Evolutionary conservation across 2,329 filamentous ascomycete species (phyloP).

Genomic region (Seiridium unicorne): DNA sequence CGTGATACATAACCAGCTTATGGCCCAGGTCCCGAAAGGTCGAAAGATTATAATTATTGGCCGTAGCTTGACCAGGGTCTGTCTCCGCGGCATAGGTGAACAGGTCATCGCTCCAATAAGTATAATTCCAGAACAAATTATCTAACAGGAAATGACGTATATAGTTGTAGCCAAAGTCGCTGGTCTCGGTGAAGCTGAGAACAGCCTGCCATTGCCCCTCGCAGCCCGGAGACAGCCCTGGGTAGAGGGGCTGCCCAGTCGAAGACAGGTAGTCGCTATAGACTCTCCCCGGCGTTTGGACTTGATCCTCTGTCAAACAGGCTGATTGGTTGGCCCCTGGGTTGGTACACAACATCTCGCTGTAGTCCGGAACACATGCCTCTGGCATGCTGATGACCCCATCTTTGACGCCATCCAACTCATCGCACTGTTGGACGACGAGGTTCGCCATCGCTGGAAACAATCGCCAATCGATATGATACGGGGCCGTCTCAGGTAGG

Average conservation of each 20-base stretch:
- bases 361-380: conserved; percentile 42
- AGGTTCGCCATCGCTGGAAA: conserved; percentile 37
- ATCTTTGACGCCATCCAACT: conserved; percentile 46
- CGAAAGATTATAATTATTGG: conserved; percentile 36
- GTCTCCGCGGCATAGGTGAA: conserved; percentile 26
- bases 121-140: conserved; percentile 34
- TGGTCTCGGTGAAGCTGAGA: conserved; percentile 28
- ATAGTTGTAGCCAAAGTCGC: conserved; percentile 32
- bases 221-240: conserved; percentile 45
- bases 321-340: conserved; percentile 21
- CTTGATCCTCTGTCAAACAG: conserved; percentile 42
- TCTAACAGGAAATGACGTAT: conserved; percentile 38
- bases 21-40: conserved; percentile 36
- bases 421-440: conserved; percentile 49
- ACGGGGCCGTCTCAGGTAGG: conserved; percentile 39
- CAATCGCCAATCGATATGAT: conserved; percentile 45
- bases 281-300: conserved; percentile 31
- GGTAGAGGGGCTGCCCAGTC: conserved; percentile 35
- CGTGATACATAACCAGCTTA: conserved; percentile 47
- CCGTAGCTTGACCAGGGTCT: conserved; percentile 36
- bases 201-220: conserved; percentile 35
- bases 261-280: conserved; percentile 23
- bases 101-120: conserved; percentile 30
- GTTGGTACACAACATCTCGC: conserved; percentile 35
- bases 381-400: conserved; percentile 46